These are phyloP conservation scores for Rhododendron mucronatum DNA, from an alignment of 148 eudicot species.

Conservation along the genomic window DNA sequence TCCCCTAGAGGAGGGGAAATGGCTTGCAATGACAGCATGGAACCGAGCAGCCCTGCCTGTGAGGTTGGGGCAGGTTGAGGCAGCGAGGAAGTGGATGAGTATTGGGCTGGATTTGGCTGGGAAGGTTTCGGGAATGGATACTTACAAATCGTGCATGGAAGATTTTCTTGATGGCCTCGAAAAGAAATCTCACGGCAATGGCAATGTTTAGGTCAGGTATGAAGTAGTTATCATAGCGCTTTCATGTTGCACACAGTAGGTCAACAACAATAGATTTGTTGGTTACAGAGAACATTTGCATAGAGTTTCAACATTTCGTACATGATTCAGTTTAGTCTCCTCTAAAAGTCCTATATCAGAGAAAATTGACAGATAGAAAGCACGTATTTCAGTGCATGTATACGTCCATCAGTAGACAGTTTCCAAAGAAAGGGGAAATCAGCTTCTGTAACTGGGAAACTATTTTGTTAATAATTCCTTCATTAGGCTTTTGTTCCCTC, in stretches of 20 bases:
- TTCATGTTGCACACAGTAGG: background rate
- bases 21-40: slow-evolving; percentile 97
- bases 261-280: background rate
- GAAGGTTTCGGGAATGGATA: slow-evolving; percentile 75
- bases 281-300: slow-evolving; percentile 1
- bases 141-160: slow-evolving; percentile 74
- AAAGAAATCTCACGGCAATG: slow-evolving; percentile 39
- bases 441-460: background rate
- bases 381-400: background rate
- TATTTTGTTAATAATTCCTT: background rate
- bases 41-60: slow-evolving; percentile 78
- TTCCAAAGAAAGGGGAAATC: background rate
- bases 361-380: background rate
- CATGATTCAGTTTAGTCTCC: background rate
- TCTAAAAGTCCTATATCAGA: background rate
- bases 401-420: background rate
- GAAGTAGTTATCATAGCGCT: background rate
- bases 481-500: background rate
- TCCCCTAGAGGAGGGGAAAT: slow-evolving; percentile 79
- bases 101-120: slow-evolving; percentile 75
- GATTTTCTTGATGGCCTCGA: slow-evolving; percentile 57
- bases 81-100: slow-evolving; percentile 82
- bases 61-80: slow-evolving; percentile 60
- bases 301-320: background rate
- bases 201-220: slow-evolving; percentile 17